Percentiles rank a stretch among this genome's conserved stretches.
Conservation (phyloP, 2,329 filamentous ascomycete genomes). For the Fusarium sp. region DNA sequence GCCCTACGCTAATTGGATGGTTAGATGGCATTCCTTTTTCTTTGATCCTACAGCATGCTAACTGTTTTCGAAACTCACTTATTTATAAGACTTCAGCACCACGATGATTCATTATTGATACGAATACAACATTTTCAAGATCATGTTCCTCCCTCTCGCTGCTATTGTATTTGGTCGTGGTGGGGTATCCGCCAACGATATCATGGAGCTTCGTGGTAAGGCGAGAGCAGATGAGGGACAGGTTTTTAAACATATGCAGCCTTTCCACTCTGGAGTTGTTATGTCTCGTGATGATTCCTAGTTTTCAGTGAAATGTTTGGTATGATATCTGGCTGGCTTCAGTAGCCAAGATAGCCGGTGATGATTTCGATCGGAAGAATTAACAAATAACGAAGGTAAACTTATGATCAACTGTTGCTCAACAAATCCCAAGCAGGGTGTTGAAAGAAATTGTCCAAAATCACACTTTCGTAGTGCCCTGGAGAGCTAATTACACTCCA, state of each 20-base stretch:
- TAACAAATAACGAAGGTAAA: rapidly evolving
- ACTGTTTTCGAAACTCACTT: rapidly evolving
- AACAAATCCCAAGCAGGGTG: rapidly evolving
- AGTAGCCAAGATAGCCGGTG: background rate
- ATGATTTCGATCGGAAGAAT: rapidly evolving
- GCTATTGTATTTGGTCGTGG: rapidly evolving
- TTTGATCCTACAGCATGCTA: rapidly evolving
- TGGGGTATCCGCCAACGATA: rapidly evolving
- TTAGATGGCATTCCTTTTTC: background rate
- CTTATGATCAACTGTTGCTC: rapidly evolving
- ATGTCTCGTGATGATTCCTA: rapidly evolving
- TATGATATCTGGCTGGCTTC: rapidly evolving
- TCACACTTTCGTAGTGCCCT: rapidly evolving
- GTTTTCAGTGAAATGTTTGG: rapidly evolving
- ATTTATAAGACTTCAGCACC: background rate
- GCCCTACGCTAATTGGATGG: rapidly evolving
- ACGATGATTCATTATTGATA: background rate
- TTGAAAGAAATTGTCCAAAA: rapidly evolving
- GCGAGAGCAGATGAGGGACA: rapidly evolving
- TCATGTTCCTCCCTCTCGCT: background rate
- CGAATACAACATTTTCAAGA: background rate
- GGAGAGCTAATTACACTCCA: rapidly evolving
- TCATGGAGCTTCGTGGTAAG: background rate
- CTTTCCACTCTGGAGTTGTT: rapidly evolving
- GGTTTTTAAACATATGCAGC: rapidly evolving